These are phyloP conservation scores for Xerocomellus amylosporus DNA, from an alignment of 768 basidiomycete species.

Conservation along the genomic window DNA sequence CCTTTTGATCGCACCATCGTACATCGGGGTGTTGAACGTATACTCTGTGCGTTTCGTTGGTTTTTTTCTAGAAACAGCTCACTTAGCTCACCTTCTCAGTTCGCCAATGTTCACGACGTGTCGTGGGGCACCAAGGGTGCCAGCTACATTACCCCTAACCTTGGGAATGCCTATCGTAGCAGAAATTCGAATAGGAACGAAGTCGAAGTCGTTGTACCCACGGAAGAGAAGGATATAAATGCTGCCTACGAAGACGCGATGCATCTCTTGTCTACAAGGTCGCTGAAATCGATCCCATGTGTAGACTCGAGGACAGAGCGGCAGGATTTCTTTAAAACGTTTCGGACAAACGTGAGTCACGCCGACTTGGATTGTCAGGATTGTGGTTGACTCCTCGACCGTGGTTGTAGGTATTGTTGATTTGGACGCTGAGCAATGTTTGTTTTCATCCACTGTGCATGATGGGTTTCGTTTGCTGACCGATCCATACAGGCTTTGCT, in stretches of 20 bases:
- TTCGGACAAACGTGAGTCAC: conserved; percentile 74
- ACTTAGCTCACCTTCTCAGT: conserved; percentile 40
- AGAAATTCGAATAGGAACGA: conserved; percentile 64
- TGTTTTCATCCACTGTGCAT: conserved; percentile 26
- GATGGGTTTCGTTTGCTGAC: conserved; percentile 8
- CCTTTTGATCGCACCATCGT: conserved; percentile 87
- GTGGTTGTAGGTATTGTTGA: conserved; percentile 61
- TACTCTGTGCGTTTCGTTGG: conserved; percentile 53
- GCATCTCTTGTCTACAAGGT: conserved; percentile 71
- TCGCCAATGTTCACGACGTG: conserved; percentile 87
- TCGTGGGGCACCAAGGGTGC: conserved; percentile 97
- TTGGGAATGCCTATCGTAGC: conserved; percentile 72
- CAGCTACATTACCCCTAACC: conserved; percentile 79
- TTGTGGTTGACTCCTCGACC: conserved; percentile 14
- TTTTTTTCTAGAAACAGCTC: neutral
- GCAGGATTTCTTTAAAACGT: conserved; percentile 85
- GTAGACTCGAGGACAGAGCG: conserved; percentile 61
- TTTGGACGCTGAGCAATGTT: conserved; percentile 88
- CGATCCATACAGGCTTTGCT: conserved; percentile 51
- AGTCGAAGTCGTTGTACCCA: conserved; percentile 84
- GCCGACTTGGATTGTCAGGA: neutral
- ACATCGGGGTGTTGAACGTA: conserved; percentile 91
- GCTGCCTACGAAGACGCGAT: conserved; percentile 90
- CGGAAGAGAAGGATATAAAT: conserved; percentile 85
- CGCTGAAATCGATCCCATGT: conserved; percentile 66